These are phyloP conservation scores for Xylaria longipes DNA, from an alignment of 495 filamentous ascomycete genomes.

Conservation along the genomic window DNA sequence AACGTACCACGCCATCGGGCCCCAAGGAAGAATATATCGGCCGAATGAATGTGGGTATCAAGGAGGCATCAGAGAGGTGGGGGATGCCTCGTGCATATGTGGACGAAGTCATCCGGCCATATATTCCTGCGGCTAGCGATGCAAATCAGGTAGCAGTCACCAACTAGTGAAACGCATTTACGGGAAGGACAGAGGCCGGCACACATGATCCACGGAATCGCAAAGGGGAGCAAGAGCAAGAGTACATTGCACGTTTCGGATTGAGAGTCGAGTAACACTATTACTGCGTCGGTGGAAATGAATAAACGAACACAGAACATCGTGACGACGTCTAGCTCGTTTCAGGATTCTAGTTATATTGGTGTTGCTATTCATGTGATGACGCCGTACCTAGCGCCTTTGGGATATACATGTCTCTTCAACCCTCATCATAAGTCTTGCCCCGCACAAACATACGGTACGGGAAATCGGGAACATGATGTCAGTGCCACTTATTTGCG, in stretches of 20 bases:
- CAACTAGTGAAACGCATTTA: background rate
- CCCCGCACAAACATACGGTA: background rate
- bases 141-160: background rate
- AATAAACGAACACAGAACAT: background rate
- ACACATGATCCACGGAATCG: background rate
- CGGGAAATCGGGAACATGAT: background rate
- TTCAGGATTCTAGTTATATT: background rate
- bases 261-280: background rate
- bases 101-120: constrained; percentile 29
- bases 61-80: constrained; percentile 43
- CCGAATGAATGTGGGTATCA: constrained; percentile 48
- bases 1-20: constrained; percentile 25
- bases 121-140: constrained; percentile 4
- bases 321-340: background rate
- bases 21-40: constrained; percentile 45
- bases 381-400: background rate
- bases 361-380: no score
- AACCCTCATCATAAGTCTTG: background rate
- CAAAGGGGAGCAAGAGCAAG: background rate
- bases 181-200: background rate
- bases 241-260: background rate
- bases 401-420: background rate
- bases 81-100: constrained; percentile 44
- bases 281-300: background rate
- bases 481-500: background rate